These are phyloP conservation scores for Aspergillus felis DNA, from an alignment of 2,329 filamentous ascomycete species.

Conservation along the genomic window DNA sequence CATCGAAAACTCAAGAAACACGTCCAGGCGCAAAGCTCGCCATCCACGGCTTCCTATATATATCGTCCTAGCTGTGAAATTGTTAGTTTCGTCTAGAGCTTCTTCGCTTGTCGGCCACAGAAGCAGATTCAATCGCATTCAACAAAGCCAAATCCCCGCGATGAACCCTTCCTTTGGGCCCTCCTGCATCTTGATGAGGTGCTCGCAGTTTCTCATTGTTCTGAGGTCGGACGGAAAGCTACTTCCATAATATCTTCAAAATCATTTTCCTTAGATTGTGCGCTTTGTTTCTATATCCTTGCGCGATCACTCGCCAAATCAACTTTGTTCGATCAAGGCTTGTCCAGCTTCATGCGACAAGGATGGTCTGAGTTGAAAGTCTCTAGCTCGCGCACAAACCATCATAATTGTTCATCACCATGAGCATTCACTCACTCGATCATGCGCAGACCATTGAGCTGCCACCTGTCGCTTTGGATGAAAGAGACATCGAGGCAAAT, in stretches of 20 bases:
- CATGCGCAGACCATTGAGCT: slow-evolving; percentile 23
- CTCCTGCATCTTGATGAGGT: not conserved
- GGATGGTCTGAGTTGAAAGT: not conserved
- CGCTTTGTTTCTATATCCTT: not conserved
- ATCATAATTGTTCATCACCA: slow-evolving; percentile 9
- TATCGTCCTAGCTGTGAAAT: not conserved
- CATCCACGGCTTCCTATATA: not conserved
- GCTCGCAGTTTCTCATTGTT: not conserved
- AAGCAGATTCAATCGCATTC: not conserved
- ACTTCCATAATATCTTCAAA: not conserved
- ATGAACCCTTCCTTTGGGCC: not conserved
- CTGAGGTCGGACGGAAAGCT: not conserved
- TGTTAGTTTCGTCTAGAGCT: not conserved
- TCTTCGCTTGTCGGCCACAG: not conserved
- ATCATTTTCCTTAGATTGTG: not conserved
- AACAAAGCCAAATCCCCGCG: not conserved
- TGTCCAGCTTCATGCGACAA: not conserved
- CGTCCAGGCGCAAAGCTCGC: too few species aligned
- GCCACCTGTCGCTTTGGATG: slow-evolving; percentile 17
- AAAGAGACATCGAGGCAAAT: slow-evolving; percentile 36
- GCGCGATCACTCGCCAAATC: not conserved
- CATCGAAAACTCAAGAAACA: not conserved
- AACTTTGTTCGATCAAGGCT: not conserved
- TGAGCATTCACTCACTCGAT: slow-evolving; percentile 33
- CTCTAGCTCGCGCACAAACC: not conserved